A percentile compares a stretch with the other conserved stretches of the same genome.
phyloP scores from a whole-genome alignment of 768 basidiomycete species.

The Naganishia vishniacii region DNA sequence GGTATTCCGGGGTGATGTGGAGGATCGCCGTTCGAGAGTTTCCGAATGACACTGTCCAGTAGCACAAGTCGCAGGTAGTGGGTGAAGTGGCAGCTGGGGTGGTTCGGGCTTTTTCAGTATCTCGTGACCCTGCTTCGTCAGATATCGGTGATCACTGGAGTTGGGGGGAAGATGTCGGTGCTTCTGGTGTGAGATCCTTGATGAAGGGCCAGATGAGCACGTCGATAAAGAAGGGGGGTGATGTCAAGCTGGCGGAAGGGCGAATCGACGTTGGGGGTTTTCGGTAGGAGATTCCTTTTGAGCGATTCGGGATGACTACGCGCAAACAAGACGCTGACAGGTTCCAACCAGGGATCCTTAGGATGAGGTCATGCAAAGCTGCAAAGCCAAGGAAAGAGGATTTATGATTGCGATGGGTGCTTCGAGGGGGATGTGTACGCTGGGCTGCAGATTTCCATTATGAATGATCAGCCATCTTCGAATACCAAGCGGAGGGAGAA shows the following conservation, averaged over 20 bases:
- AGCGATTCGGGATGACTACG: conserved; percentile 18
- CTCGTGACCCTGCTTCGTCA: background rate
- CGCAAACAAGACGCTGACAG: conserved; percentile 5
- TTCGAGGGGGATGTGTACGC: background rate
- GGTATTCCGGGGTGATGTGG: no score
- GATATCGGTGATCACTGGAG: background rate
- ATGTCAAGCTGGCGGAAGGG: background rate
- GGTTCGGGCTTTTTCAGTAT: background rate
- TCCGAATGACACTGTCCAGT: no score
- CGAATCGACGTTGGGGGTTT: background rate
- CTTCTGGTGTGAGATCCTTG: background rate
- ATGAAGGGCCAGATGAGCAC: background rate
- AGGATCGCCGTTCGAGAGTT: no score
- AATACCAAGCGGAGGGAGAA: background rate
- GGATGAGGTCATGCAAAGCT: conserved; percentile 13
- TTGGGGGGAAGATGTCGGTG: background rate
- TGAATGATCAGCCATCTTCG: background rate
- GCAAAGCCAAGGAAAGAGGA: conserved; percentile 3
- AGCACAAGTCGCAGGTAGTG: no score
- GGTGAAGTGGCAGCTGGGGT: no score
- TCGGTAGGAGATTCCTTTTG: background rate
- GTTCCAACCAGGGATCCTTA: conserved; percentile 19
- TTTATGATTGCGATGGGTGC: background rate
- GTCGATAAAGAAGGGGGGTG: background rate
- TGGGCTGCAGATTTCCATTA: no score